Percentiles rank a stretch among this genome's conserved stretches.
phyloP scores from a whole-genome alignment of 2,329 filamentous ascomycete species.

The Botrytis elliptica region DNA sequence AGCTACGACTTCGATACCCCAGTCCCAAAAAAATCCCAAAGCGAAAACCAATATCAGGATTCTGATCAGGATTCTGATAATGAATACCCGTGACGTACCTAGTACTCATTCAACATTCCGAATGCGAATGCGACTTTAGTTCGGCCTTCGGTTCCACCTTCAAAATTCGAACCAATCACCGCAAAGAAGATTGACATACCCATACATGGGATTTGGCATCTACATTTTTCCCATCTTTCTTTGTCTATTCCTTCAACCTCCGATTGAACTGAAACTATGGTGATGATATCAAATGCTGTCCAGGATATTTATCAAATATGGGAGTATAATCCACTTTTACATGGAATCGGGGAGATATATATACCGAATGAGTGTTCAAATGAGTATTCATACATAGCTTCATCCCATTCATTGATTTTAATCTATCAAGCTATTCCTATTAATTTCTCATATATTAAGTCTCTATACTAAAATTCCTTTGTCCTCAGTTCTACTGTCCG shows the following conservation, averaged over 20 bases:
- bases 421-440: neutral
- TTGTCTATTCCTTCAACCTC: neutral
- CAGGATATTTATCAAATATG: neutral
- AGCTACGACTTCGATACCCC: no score
- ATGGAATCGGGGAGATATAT: neutral
- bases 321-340: neutral
- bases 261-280: neutral
- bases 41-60: neutral
- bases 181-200: neutral
- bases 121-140: neutral
- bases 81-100: neutral
- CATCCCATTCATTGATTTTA: neutral
- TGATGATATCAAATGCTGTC: neutral
- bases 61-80: neutral
- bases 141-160: neutral
- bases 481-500: neutral
- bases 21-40: neutral
- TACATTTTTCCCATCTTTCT: neutral
- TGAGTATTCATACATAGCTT: neutral
- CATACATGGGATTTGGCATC: neutral
- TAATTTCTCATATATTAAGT: neutral
- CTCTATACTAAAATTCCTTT: accelerated
- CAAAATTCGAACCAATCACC: neutral
- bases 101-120: neutral
- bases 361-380: neutral